These are phyloP conservation scores for Geotrichum histeridarum DNA, from an alignment of 1,139 yeast genomes.

Conservation along the genomic window DNA sequence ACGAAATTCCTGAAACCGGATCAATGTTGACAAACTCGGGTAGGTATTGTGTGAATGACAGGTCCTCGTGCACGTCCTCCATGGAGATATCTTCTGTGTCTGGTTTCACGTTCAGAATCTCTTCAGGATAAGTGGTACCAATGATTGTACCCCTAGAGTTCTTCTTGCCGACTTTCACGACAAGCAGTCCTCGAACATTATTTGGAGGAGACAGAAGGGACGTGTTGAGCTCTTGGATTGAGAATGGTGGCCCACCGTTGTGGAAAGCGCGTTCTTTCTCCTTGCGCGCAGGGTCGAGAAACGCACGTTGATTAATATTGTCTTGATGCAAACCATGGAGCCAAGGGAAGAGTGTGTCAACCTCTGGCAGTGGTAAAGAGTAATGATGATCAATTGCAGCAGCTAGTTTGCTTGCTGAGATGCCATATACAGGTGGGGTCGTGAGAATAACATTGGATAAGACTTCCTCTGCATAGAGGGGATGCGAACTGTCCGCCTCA, in stretches of 20 bases:
- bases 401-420: constrained; percentile 32
- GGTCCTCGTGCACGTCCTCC: constrained; percentile 21
- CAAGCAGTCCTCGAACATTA: constrained; percentile 31
- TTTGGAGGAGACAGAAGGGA: constrained; percentile 22
- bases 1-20: constrained; percentile 62
- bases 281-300: constrained; percentile 29
- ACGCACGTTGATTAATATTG: constrained; percentile 34
- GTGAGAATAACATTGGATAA: constrained; percentile 3
- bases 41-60: constrained; percentile 17
- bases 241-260: constrained; percentile 7
- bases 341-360: constrained; percentile 83
- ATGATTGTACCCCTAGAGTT: constrained; percentile 44
- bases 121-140: constrained; percentile 59
- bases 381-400: constrained; percentile 32
- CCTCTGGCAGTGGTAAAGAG: constrained; percentile 56
- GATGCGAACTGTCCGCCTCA: constrained; percentile 12
- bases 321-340: constrained; percentile 55
- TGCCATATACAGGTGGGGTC: constrained; percentile 24
- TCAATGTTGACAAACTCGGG: constrained; percentile 34
- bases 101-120: constrained; percentile 42
- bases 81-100: constrained; percentile 16
- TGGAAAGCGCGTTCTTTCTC: constrained; percentile 21
- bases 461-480: constrained; percentile 6
- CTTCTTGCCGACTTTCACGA: constrained; percentile 40
- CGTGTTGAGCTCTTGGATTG: not conserved